Base-by-base conservation (phyloP, 148 eudicot species). In the Vaccinium vitisidaea region DNA sequence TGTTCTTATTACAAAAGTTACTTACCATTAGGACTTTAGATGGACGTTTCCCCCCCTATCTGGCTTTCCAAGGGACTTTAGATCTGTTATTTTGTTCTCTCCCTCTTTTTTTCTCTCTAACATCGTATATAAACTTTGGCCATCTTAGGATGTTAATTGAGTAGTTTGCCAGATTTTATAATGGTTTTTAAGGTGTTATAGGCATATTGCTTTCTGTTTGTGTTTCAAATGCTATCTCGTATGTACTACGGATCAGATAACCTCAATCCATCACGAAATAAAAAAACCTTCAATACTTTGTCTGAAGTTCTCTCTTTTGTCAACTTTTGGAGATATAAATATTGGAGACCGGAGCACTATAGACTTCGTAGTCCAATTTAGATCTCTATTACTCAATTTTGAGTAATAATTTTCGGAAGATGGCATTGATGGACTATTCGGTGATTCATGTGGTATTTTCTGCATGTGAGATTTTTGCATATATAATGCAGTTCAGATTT, bases 161-260 rank as follows among this genome's bases (percentile, higher is more conserved):
- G 32, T 12, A 11, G 39, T 80, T 12, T 58, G 11, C 70, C 8
- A 30, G 18, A 65, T 48, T 23, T 63, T 32, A 14, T 46, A 4
- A 39, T 13, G 54, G 54, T 46, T 15, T 15, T 46, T 63, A 12
- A 3, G 36, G 54, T 81, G 75, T n/a, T 46, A 48, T 46, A 30
- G 46, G 56, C 25, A 16, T 30, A 23, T 63, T 81, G 56, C 55
- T 65, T 61, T 81, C 13, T 4, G 46, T 23, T 80, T 65, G 21
- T 81, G 54, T 61, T 80, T 80, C 70, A 3, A 13, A 81, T 81
- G 75, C 75, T 25, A 61, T 65, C 25, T 81, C 0, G 56, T n/a
- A 63, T 43, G 32, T 5, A 61, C 32, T n/a, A 63, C n/a, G 32
- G 2, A 61, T 32, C 83, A 61, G 58, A 50, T 53, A 14, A 79